A percentile compares a stretch with the other conserved stretches of the same genome.
phyloP scores from a whole-genome alignment of 2,329 filamentous ascomycete species.

The Ceratocystis huliohia region DNA sequence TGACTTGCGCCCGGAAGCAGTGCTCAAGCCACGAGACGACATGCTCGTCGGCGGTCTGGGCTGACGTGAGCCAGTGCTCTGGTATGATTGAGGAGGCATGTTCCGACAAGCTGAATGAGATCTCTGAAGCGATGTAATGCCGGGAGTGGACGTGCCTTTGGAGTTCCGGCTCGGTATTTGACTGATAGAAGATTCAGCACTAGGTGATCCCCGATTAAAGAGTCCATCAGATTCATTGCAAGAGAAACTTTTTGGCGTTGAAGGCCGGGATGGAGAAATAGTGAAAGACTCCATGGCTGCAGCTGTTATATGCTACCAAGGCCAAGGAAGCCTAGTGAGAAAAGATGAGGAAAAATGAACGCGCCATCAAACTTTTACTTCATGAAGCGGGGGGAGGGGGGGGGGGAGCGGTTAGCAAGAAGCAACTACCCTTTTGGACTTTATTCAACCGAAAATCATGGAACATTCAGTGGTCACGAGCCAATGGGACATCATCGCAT shows the following conservation, averaged over 20 bases:
- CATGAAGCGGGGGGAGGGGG: background rate
- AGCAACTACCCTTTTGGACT: background rate
- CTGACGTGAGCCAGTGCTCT: constrained; percentile 6
- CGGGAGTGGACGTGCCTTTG: constrained; percentile 14
- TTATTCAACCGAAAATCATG: background rate
- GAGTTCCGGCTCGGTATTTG: constrained; percentile 16
- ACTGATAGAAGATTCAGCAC: constrained; percentile 18
- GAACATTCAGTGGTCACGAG: background rate
- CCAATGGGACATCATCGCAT: background rate
- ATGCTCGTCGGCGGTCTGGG: constrained; percentile 18
- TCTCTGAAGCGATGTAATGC: background rate
- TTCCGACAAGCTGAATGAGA: background rate
- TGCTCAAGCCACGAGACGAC: constrained; percentile 28
- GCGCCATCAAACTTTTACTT: background rate
- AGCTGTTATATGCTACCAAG: background rate
- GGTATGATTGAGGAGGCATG: background rate
- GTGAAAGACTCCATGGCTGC: constrained; percentile 3
- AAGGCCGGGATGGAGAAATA: constrained; percentile 9
- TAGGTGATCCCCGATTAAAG: constrained; percentile 5
- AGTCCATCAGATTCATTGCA: background rate
- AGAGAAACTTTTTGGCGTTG: background rate
- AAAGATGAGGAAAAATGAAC: background rate
- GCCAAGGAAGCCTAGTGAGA: background rate
- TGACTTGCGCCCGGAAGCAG: constrained; percentile 35
- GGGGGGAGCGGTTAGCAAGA: background rate